Evolutionary conservation across 805 yeast genomes (phyloP).

Genomic region (Candida parachauliodes): DNA sequence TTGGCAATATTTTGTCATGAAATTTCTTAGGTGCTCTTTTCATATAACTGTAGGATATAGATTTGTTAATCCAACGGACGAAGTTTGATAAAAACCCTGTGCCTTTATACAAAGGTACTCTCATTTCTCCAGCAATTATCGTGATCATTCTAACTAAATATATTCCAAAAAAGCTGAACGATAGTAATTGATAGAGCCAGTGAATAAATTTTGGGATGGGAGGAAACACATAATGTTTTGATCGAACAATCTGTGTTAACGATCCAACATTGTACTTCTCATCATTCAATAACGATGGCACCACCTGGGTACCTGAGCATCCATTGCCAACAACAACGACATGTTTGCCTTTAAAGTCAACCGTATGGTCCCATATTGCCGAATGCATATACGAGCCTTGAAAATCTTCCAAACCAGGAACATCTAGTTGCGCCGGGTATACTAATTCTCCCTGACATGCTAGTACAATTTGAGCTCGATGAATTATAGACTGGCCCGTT

Average conservation of each 20-base stretch:
- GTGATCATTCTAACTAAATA: slow-evolving; percentile 24
- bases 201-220: slow-evolving; percentile 27
- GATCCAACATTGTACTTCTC: slow-evolving; percentile 19
- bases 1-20: slow-evolving; percentile 33
- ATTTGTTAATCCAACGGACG: slow-evolving; percentile 22
- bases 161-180: slow-evolving; percentile 23
- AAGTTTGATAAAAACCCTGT: slow-evolving; percentile 19
- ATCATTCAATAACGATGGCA: slow-evolving; percentile 30
- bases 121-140: slow-evolving; percentile 25
- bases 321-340: slow-evolving; percentile 42
- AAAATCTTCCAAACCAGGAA: slow-evolving; percentile 32
- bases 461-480: slow-evolving; percentile 24
- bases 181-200: slow-evolving; percentile 19
- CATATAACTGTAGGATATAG: slow-evolving; percentile 23
- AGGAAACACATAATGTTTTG: slow-evolving; percentile 38
- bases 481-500: slow-evolving; percentile 28
- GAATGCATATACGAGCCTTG: slow-evolving; percentile 40
- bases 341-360: slow-evolving; percentile 29
- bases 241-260: slow-evolving; percentile 31
- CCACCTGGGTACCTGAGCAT: slow-evolving; percentile 38
- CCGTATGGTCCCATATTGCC: slow-evolving; percentile 34
- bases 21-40: slow-evolving; percentile 27
- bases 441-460: slow-evolving; percentile 37
- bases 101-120: slow-evolving; percentile 35
- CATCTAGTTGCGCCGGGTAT: slow-evolving; percentile 25